Evolutionary conservation across 441 rosid species (phyloP), one percentile per base, ranked within the genome.

Genomic region (Daphne laureola): DNA sequence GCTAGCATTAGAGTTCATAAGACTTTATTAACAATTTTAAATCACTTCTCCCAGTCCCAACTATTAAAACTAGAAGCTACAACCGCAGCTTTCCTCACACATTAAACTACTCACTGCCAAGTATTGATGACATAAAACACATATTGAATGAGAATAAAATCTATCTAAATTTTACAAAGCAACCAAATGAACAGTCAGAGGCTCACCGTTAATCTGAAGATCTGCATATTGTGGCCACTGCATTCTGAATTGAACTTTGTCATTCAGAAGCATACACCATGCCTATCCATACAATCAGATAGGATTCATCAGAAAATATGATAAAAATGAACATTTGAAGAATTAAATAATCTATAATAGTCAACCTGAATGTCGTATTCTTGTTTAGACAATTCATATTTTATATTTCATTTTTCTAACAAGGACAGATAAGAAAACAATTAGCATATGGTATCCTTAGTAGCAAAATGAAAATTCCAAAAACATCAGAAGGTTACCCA

Each of bases 181-280:
- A 7, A 31, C 38, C 38, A 31, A 31, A 31, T 31, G 11, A 11
- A 31, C 6, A 1, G 9, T 31, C 38, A n/a, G 35, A 14, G 63
- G 53, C 82, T 65, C 88, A 94, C 99, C 99, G 78, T 94, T 90
- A 70, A 90, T 72, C 69, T 88, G 99, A 59, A 94, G 80, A 63
- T 94, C 98, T 51, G 90, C 79, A 78, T 67, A 71, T 41, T 84
- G 97, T 13, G 98, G 99, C 99, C 99, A 94, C 59, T 88, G 99
- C 88, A 94, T 86, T 85, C 99, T 84, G 64, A 74, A 90, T 41
- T 84, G 67, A 67, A 90, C 99, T 76, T 88, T 90, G 74, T 90
- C 99, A 71, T 88, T 90, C 67, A 94, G 75, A 72, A 94, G 98
- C 98, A 94, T 90, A 67, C 99, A 94, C 97, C 99, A 94, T 17